Evolutionary conservation across 208 protist species (phyloP).

Genomic region (Acanthamoeba triangularis): DNA sequence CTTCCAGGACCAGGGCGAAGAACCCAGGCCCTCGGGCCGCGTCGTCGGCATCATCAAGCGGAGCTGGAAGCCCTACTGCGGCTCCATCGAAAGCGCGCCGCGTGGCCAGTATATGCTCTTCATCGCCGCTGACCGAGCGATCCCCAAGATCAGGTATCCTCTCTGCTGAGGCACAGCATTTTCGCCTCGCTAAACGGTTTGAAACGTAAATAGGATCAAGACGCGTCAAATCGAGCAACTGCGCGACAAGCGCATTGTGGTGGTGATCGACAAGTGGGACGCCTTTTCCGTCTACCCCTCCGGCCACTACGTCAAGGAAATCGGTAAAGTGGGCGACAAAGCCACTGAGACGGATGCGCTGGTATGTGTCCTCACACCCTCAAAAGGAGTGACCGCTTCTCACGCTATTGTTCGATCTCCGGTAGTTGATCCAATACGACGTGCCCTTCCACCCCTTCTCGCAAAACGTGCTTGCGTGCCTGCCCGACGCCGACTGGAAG

Average conservation of each 20-base stretch:
- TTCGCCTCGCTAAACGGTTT: neutral
- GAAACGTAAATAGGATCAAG: conserved; percentile 56
- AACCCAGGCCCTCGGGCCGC: conserved; percentile 69
- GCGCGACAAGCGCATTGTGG: conserved; percentile 95
- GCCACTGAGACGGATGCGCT: conserved; percentile 91
- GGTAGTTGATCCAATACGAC: conserved; percentile 95
- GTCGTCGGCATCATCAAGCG: conserved; percentile 83
- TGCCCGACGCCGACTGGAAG: conserved; percentile 62
- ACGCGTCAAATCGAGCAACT: conserved; percentile 81
- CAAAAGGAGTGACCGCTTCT: neutral
- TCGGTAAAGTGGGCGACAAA: conserved; percentile 96
- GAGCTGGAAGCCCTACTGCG: conserved; percentile 80
- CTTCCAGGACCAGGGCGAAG: conserved; percentile 23
- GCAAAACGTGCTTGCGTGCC: conserved; percentile 43
- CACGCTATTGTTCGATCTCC: neutral
- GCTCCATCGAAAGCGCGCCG: neutral
- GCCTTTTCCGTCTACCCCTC: conserved; percentile 94
- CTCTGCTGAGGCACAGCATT: conserved; percentile 15
- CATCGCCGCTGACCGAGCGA: conserved; percentile 78
- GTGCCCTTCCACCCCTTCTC: conserved; percentile 80
- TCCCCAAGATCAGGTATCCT: conserved; percentile 78
- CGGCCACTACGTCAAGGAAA: conserved; percentile 95
- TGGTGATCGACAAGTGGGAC: conserved; percentile 97
- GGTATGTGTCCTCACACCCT: too few relatives aligned
- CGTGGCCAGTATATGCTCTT: conserved; percentile 67